A percentile compares a stretch with the other conserved stretches of the same genome.
phyloP scores from a whole-genome alignment of 2,329 filamentous ascomycete species.

The Verticillium zaregamsianum region DNA sequence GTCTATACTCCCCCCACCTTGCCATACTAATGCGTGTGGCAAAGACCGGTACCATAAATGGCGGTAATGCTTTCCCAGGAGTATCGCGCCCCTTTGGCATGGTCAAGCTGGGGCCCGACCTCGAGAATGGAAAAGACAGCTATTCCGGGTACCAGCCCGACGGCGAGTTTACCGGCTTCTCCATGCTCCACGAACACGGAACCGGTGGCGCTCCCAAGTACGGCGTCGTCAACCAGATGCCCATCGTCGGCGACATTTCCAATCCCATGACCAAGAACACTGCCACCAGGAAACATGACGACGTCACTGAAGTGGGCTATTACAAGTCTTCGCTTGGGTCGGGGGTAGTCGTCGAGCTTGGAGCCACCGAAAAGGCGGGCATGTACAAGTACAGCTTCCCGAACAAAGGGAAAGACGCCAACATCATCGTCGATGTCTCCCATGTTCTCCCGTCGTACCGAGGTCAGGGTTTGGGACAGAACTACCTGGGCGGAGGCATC shows the following conservation, averaged over 20 bases:
- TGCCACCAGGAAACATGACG: slow-evolving; percentile 44
- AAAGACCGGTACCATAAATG: slow-evolving; percentile 40
- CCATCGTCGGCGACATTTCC: slow-evolving; percentile 40
- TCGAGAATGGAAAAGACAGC: slow-evolving; percentile 42
- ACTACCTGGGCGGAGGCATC: slow-evolving; percentile 58
- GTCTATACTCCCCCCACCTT: not conserved
- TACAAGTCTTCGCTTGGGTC: slow-evolving; percentile 54
- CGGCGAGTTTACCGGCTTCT: slow-evolving; percentile 56
- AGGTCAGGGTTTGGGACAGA: slow-evolving; percentile 56
- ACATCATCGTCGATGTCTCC: slow-evolving; percentile 60
- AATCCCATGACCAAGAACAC: slow-evolving; percentile 53
- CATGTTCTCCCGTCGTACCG: slow-evolving; percentile 62
- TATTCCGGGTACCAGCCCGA: slow-evolving; percentile 48
- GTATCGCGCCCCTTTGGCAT: slow-evolving; percentile 43
- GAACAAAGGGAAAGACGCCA: slow-evolving; percentile 24
- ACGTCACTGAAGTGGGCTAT: slow-evolving; percentile 55
- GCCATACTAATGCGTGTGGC: slow-evolving; percentile 3
- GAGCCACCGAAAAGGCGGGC: slow-evolving; percentile 51
- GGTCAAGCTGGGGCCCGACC: slow-evolving; percentile 46
- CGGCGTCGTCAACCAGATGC: slow-evolving; percentile 59
- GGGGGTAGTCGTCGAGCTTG: slow-evolving; percentile 53
- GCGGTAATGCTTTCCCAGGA: slow-evolving; percentile 47
- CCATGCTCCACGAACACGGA: slow-evolving; percentile 62
- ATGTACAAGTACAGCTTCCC: slow-evolving; percentile 61
- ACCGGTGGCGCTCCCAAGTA: slow-evolving; percentile 69